Evolutionary conservation across 1,139 yeast species (phyloP), one percentile per base, ranked within the genome.

Genomic region (Yamadazyma trypodendri): DNA sequence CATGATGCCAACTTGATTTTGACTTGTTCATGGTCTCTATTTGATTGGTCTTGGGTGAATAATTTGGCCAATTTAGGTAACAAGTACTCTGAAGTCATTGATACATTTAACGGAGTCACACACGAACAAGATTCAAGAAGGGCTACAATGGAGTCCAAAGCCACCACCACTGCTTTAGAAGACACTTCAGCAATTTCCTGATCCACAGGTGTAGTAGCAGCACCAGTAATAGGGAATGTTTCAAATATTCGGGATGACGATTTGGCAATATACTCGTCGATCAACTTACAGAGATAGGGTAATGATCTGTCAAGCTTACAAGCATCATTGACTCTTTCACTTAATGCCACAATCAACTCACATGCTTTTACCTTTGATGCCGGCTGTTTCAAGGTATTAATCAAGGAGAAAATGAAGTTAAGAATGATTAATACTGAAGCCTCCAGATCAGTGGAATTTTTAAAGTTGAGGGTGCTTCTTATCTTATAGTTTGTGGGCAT

Each of bases 291-390:
- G 24, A 92, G 60, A 53, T 83, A 87, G 0, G 99, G 97, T 16
- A 92, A 57, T 23, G 92, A 80, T 32, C 97, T 65, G 56, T 92
- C 97, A 32, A 92, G 65, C 53, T 89, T 90, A 15, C 83, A 83
- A 40, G 86, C 95, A 54, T 92, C 97, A 29, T 78, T 77, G 2
- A 88, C 68, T 42, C 80, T 74, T 53, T 87, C 96, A 1, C 94
- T 79, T 12, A 92, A 66, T 0, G 88, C 88, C 10, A 88, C 57
- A 2, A 92, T 73, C 39, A 90, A 60, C 50, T 89, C 94, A 48
- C 95, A 73, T 0, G 92, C 94, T 50, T 78, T 77, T 4, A 84
- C 58, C 48, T 88, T 75, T 21, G 83, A 77, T 0, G 75, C 58
- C 0, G 88, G 81, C 22, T 78, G 76, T 8, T 75, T 74, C 0